phyloP scores from a whole-genome alignment of 768 basidiomycete species.

The Collybia sp. region DNA sequence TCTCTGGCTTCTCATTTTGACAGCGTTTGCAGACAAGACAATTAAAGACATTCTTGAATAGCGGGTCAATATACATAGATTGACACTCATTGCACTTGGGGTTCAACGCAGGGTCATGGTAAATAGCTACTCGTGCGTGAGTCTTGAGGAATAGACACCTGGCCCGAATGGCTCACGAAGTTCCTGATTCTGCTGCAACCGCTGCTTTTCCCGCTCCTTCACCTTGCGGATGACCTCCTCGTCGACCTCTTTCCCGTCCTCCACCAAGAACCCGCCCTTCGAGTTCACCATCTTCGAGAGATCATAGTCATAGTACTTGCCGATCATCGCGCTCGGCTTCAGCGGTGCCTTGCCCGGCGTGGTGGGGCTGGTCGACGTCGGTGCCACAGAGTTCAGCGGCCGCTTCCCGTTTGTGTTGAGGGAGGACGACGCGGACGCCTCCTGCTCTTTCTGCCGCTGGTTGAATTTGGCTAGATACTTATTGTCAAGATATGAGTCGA shows the following conservation, averaged over 20 bases:
- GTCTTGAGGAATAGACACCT: not conserved
- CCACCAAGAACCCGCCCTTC: slow-evolving; percentile 91
- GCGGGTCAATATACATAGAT: slow-evolving; percentile 85
- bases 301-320: slow-evolving; percentile 96
- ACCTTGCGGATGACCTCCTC: slow-evolving; percentile 74
- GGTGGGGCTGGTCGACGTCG: slow-evolving; percentile 59
- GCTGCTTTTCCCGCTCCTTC: slow-evolving; percentile 75
- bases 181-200: slow-evolving; percentile 69
- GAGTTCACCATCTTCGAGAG: slow-evolving; percentile 95
- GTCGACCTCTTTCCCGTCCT: slow-evolving; percentile 80
- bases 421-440: slow-evolving; percentile 37
- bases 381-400: slow-evolving; percentile 52
- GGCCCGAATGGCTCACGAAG: slow-evolving; percentile 47
- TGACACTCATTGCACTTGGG: slow-evolving; percentile 85
- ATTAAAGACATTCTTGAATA: slow-evolving; percentile 76
- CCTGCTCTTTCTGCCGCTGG: slow-evolving; percentile 63
- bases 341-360: slow-evolving; percentile 42
- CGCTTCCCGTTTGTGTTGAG: slow-evolving; percentile 74
- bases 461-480: slow-evolving; percentile 60
- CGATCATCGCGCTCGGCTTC: slow-evolving; percentile 73
- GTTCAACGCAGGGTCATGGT: slow-evolving; percentile 66
- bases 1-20: slow-evolving; percentile 86
- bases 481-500: not conserved
- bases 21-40: slow-evolving; percentile 86
- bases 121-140: slow-evolving; percentile 53